These are phyloP conservation scores for Gyrodon lividus DNA, from an alignment of 768 basidiomycete species.

Conservation along the genomic window DNA sequence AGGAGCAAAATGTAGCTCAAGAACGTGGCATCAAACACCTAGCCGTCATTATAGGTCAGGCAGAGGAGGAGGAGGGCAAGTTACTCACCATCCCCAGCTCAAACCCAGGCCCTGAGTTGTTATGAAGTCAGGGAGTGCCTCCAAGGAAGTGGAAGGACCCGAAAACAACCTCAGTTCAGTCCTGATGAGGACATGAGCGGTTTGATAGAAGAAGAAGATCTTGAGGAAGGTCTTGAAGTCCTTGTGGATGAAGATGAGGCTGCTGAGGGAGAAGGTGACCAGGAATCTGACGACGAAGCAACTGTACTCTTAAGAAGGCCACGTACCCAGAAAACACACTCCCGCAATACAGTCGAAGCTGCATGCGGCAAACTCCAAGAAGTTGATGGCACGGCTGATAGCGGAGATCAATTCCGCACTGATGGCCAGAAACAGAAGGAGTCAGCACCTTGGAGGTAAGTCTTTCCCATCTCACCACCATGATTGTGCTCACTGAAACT, in stretches of 20 bases:
- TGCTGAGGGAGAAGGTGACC: no score
- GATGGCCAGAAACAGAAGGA: background rate
- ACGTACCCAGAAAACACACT: background rate
- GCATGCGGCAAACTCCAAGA: background rate
- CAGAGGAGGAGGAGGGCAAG: background rate
- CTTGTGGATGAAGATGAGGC: no score
- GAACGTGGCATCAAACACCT: background rate
- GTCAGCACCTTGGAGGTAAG: background rate
- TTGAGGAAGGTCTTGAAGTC: background rate
- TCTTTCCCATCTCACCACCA: background rate
- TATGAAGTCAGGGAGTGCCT: background rate
- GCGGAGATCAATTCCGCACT: no score
- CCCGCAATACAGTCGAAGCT: background rate
- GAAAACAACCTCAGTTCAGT: no score
- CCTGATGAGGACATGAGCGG: no score
- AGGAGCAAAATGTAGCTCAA: background rate
- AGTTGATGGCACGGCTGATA: background rate
- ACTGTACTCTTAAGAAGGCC: background rate
- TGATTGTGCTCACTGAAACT: background rate
- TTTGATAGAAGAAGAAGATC: background rate
- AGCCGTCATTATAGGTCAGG: background rate
- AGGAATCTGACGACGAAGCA: no score
- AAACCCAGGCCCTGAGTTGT: background rate
- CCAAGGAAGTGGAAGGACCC: no score
- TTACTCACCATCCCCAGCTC: background rate